phyloP scores from a whole-genome alignment of 2,329 filamentous ascomycete genomes.

The Fusarium brevicatenulatum region DNA sequence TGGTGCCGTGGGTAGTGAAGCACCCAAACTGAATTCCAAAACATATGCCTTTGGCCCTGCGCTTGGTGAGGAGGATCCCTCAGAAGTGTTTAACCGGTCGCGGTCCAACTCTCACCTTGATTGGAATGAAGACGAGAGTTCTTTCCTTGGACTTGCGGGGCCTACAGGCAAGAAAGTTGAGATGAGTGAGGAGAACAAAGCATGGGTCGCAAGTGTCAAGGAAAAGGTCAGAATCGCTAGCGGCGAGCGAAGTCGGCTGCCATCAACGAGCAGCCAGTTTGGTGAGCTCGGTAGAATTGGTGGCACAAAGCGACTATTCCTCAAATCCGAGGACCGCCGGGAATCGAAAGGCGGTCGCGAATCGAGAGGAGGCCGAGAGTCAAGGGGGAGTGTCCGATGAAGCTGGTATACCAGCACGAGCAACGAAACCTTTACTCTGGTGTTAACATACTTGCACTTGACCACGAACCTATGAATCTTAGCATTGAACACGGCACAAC shows the following conservation, averaged over 20 bases:
- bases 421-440: constrained; percentile 15
- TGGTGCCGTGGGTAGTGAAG: constrained; percentile 49
- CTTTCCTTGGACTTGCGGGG: constrained; percentile 74
- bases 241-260: constrained; percentile 58
- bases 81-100: constrained; percentile 58
- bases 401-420: constrained; percentile 3
- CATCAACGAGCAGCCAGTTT: constrained; percentile 56
- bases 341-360: constrained; percentile 28
- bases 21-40: constrained; percentile 50
- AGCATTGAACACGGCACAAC: constrained; percentile 31
- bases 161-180: constrained; percentile 71
- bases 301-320: constrained; percentile 76
- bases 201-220: constrained; percentile 86
- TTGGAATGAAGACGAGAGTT: constrained; percentile 69
- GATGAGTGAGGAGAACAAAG: constrained; percentile 77
- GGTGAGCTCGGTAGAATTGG: constrained; percentile 78
- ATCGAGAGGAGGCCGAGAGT: constrained; percentile 28
- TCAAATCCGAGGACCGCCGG: constrained; percentile 50
- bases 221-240: constrained; percentile 80
- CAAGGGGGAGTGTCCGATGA: constrained; percentile 37
- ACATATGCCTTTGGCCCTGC: constrained; percentile 55
- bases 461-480: constrained; percentile 26
- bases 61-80: constrained; percentile 53
- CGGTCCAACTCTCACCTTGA: constrained; percentile 64
- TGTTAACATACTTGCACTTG: constrained; percentile 11